Conservation (phyloP, 331 rosid species). For the Stylosanthes scabra region DNA sequence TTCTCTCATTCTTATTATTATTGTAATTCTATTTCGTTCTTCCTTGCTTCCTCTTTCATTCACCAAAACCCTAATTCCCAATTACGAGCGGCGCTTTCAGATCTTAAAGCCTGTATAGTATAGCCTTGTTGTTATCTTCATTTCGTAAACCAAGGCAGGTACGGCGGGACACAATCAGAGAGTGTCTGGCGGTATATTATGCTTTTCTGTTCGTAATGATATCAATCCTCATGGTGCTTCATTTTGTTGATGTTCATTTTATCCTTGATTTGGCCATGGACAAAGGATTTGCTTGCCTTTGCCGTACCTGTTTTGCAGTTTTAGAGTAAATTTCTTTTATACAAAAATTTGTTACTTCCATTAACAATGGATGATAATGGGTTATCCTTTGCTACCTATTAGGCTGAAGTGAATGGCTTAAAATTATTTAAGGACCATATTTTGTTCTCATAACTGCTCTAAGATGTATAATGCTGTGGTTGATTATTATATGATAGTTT, state of each 20-base stretch:
- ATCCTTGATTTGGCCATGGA: conserved; percentile 6
- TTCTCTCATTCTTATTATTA: neutral
- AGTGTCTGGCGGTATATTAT: too few relatives aligned
- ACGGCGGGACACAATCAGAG: too few relatives aligned
- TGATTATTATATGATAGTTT: conserved; percentile 23
- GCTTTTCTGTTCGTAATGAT: too few relatives aligned
- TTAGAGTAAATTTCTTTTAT: neutral
- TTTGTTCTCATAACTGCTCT: conserved; percentile 3
- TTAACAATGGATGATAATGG: conserved; percentile 28
- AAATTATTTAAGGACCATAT: conserved; percentile 19
- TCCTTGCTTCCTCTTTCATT: neutral
- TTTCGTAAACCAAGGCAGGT: neutral
- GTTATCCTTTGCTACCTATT: conserved; percentile 18
- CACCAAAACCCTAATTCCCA: neutral
- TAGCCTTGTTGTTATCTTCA: neutral
- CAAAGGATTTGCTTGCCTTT: conserved; percentile 9
- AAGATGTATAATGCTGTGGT: conserved; percentile 9
- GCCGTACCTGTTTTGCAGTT: neutral
- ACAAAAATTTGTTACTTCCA: neutral
- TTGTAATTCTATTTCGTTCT: neutral
- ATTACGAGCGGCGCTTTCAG: neutral
- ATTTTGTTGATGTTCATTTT: conserved; percentile 14
- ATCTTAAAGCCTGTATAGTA: conserved; percentile 32
- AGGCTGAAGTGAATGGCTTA: conserved; percentile 17
- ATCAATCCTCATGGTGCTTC: neutral